These are phyloP conservation scores for Leptodontidium sp. DNA, from an alignment of 2,329 filamentous ascomycete species.

Conservation along the genomic window DNA sequence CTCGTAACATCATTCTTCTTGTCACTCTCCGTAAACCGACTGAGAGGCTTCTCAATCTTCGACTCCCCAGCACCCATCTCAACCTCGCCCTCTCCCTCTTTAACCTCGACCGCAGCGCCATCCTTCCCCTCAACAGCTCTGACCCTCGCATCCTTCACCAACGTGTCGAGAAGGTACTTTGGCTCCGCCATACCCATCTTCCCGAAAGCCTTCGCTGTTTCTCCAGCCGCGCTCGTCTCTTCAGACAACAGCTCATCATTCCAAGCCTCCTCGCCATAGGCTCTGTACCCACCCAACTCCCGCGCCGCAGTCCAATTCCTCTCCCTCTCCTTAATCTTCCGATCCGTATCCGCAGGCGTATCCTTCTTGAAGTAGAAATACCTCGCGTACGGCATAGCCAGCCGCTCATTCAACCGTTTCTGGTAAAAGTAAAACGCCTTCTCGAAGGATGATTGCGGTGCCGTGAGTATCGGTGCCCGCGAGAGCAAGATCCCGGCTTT, in stretches of 20 bases:
- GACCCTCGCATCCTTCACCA: slow-evolving; percentile 49
- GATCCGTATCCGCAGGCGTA: slow-evolving; percentile 85
- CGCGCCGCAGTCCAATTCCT: slow-evolving; percentile 77
- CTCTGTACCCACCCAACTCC: slow-evolving; percentile 86
- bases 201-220: slow-evolving; percentile 69
- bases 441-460: slow-evolving; percentile 85
- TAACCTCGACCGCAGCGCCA: slow-evolving; percentile 75
- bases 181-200: slow-evolving; percentile 60
- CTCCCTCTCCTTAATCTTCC: slow-evolving; percentile 84
- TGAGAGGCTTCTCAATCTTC: slow-evolving; percentile 74
- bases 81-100: slow-evolving; percentile 48
- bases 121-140: slow-evolving; percentile 54
- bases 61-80: slow-evolving; percentile 63
- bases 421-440: slow-evolving; percentile 96
- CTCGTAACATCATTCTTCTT: slow-evolving; percentile 75
- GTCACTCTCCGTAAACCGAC: slow-evolving; percentile 82
- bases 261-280: slow-evolving; percentile 77
- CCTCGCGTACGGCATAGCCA: slow-evolving; percentile 85
- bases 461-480: slow-evolving; percentile 86
- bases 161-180: slow-evolving; percentile 67
- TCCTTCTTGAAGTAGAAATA: slow-evolving; percentile 96
- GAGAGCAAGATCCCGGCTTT: slow-evolving; percentile 82
- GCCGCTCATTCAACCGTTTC: slow-evolving; percentile 92
- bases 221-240: slow-evolving; percentile 51
- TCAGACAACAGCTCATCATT: slow-evolving; percentile 89